Percentiles rank a stretch among this genome's conserved stretches.
Evolutionary conservation across 129 eudicot genomes (phyloP).

Genomic region (Ambrosia trifida): DNA sequence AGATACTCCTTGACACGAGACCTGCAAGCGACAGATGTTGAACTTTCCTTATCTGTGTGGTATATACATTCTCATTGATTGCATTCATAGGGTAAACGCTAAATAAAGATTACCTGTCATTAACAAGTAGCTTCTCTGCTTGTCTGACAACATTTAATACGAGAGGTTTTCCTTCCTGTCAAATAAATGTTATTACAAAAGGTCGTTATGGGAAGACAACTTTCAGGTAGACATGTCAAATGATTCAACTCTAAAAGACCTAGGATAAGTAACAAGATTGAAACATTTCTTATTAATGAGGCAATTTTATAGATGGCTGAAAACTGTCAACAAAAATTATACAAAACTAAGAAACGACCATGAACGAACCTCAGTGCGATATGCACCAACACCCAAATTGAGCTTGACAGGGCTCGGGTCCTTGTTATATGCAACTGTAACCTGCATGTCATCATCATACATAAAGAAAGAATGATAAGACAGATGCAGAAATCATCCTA

Average conservation of each 20-base stretch:
- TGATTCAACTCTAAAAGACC: neutral
- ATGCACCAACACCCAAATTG: conserved; percentile 98
- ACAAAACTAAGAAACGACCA: neutral
- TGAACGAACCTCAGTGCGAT: conserved; percentile 77
- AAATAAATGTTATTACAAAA: conserved; percentile 1
- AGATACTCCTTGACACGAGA: conserved; percentile 93
- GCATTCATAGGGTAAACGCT: neutral
- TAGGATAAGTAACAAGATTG: neutral
- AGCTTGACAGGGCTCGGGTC: conserved; percentile 88
- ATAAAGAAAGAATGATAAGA: conserved; percentile 2
- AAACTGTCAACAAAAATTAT: neutral
- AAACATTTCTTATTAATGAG: neutral
- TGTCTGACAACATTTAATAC: conserved; percentile 88
- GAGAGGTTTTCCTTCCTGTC: conserved; percentile 97
- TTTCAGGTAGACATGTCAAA: neutral
- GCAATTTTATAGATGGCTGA: neutral
- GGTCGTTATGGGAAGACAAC: conserved; percentile 1
- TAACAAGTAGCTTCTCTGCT: conserved; percentile 82
- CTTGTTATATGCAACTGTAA: conserved; percentile 91
- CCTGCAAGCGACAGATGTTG: conserved; percentile 53
- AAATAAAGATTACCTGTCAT: conserved; percentile 55
- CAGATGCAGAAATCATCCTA: neutral
- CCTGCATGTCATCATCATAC: conserved; percentile 46
- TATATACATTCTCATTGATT: conserved; percentile 6
- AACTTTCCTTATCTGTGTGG: neutral